Conservation (phyloP, 2,329 filamentous ascomycete species). For the Cadophora malorum region DNA sequence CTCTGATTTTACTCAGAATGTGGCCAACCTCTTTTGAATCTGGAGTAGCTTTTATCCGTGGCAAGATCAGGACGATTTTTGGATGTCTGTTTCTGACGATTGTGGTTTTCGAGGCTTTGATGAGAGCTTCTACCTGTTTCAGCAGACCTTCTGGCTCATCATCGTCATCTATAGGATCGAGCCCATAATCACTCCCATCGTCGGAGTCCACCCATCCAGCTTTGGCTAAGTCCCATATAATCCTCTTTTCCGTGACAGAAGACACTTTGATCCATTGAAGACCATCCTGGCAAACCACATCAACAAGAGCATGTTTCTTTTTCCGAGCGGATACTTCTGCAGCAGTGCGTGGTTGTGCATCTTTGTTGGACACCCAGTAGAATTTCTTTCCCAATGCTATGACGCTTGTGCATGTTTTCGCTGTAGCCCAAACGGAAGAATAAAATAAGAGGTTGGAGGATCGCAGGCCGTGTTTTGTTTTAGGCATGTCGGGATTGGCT, state of each 20-base stretch:
- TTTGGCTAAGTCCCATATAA: constrained; percentile 73
- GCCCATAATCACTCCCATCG: constrained; percentile 50
- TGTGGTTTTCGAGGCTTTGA: constrained; percentile 60
- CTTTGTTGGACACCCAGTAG: constrained; percentile 50
- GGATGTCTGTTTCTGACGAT: constrained; percentile 66
- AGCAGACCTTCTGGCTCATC: constrained; percentile 61
- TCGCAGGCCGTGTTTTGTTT: constrained; percentile 60
- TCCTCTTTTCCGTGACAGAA: constrained; percentile 65
- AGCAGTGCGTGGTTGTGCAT: constrained; percentile 28
- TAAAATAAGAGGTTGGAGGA: constrained; percentile 73
- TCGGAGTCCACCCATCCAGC: constrained; percentile 63
- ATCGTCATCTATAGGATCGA: constrained; percentile 49
- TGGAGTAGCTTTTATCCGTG: constrained; percentile 59
- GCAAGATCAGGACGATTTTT: constrained; percentile 63
- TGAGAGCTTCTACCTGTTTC: constrained; percentile 63
- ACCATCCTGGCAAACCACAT: constrained; percentile 68
- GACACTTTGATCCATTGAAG: constrained; percentile 73
- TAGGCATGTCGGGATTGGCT: constrained; percentile 40
- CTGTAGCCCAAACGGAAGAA: constrained; percentile 66
- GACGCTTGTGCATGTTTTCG: constrained; percentile 62
- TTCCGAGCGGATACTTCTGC: constrained; percentile 28
- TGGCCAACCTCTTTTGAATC: constrained; percentile 58
- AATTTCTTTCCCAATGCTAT: constrained; percentile 63
- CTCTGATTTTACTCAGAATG: constrained; percentile 60
- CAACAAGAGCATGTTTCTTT: constrained; percentile 58